Base-by-base conservation (phyloP, 2,329 filamentous ascomycete genomes). In the Lithohypha guttulata region DNA sequence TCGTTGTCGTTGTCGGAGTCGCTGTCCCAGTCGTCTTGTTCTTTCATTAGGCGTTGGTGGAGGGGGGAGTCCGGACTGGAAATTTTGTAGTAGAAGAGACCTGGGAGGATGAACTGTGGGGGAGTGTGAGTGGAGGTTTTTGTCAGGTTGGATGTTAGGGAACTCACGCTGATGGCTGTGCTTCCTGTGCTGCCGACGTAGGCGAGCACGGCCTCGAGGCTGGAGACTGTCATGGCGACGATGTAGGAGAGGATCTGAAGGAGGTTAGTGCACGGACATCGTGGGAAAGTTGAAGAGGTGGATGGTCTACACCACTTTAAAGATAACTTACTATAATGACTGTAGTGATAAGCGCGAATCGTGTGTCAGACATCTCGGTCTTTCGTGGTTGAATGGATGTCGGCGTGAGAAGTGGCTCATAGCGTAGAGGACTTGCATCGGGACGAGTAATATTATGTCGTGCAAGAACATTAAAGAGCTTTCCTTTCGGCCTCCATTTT, bases 1-100 rank as follows among this genome's bases (percentile, higher is more conserved):
- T 72, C 66, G 25, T 73, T 74, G 2, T 67, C 68, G 13, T 62
- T 65, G 1, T 72, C 66, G 25, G 73, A 74, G 2, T 67, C 68
- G 13, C 62, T 65, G 6, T 69, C 68, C 18, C 69, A 70, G 34
- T 82, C 80, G 52, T 96, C 91, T 49, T 95, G 85, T 54, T 91
- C 86, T 59, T 96, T 96, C 46, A 85, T 68, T 7, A 96, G 67
- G 10, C 81, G 76, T 57, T 94, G 89, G 52, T 95, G 86, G 46
- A 89, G 77, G 19, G 79, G 73, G 30, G 84, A 89, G 40, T 94
- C 81, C 0, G 91, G 91, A 17, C 84, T 78, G 9, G 85, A 93
- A 44, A 98, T 96, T 62, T 96, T 96, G 65, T 96, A 98, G 62
- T 96, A 98, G 60, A 98, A 98, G 3, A 98, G 64, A 0, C 91